Evolutionary conservation across 2,329 filamentous ascomycete genomes (phyloP), one percentile per base, ranked within the genome.

Genomic region (Shiraia bambusicola): DNA sequence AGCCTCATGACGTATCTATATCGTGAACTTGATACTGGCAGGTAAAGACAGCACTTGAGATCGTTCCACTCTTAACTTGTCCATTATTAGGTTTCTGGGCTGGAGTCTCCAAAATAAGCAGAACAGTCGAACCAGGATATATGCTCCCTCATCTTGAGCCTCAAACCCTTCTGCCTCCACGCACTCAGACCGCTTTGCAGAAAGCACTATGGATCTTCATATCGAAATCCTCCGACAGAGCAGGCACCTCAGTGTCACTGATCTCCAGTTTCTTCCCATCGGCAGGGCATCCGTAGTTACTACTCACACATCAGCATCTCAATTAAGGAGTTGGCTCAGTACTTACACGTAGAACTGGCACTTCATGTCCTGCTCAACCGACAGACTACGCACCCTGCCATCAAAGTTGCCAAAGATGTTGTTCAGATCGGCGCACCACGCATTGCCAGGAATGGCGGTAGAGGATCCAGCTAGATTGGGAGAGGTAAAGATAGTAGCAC

Each of bases 261-360:
- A 27, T 24, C 27, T 42, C 43, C 14, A 37, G 28, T 13, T 38
- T 38, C 12, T 12, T 4, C 10, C 29, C 39, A 13, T 16, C 26
- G 13, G 34, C 26, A 7, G 37, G 37, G 11, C 43, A 46, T 3
- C 24, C 26, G 10, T 38, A 17, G 8, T 22, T 28, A 16, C 43
- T 46, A 25, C 10, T 34, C 4, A 8, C 26, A 3, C 19, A 29
- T 46, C 17, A 46, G 38, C 24, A 7, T 27, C 8, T 4, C 4
- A 11, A 16, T 15, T 7, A 14, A n/a, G 6, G 27, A 13, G 14
- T 28, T 27, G 15, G 11, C 25, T 3, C 15, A 3, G 13, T 15
- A 50, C 54, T 49, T 43, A 59, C 55, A 42, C 37, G 40, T 47
- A 54, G 34, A 56, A 61, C 5, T 46, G 37, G 34, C 57, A 61